Percentiles rank a stretch among this genome's conserved stretches.
Evolutionary conservation across 768 basidiomycete genomes (phyloP).

Genomic region (Calocybe cyanea): DNA sequence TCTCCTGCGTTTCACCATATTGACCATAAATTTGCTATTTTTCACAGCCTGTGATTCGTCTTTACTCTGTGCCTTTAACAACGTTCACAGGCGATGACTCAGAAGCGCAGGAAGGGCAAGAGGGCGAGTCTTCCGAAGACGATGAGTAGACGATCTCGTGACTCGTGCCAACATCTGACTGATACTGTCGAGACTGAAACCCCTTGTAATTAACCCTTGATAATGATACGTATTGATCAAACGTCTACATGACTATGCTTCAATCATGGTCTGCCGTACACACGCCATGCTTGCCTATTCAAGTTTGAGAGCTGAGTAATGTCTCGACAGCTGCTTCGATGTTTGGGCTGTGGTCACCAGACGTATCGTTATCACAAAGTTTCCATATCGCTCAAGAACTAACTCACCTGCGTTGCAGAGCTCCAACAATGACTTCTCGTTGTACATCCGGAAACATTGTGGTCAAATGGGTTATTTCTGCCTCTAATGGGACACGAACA

Average conservation of each 20-base stretch:
- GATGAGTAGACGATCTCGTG: constrained; percentile 28
- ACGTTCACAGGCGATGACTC: constrained; percentile 85
- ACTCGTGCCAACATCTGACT: constrained; percentile 15
- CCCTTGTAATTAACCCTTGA: constrained; percentile 13
- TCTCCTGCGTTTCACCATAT: constrained; percentile 6
- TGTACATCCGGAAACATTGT: constrained; percentile 83
- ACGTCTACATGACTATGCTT: constrained; percentile 4
- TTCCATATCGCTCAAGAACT: constrained; percentile 11
- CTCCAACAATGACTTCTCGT: constrained; percentile 67
- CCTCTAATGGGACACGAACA: constrained; percentile 67
- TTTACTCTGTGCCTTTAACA: constrained; percentile 88
- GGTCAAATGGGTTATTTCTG: constrained; percentile 70
- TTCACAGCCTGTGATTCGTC: constrained; percentile 81
- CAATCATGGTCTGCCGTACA: not conserved
- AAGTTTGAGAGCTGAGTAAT: constrained; percentile 51
- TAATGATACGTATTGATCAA: constrained; percentile 13
- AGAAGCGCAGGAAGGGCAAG: constrained; percentile 28
- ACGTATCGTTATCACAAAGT: constrained; percentile 6
- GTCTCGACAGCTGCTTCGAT: constrained; percentile 82
- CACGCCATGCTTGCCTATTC: constrained; percentile 14
- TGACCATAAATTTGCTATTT: constrained; percentile 17
- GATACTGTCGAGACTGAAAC: constrained; percentile 19
- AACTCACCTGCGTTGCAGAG: constrained; percentile 78
- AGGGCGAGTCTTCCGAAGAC: constrained; percentile 30
- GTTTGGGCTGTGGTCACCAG: constrained; percentile 48